Evolutionary conservation across 108 stramenopile genomes (phyloP), one percentile per base, ranked within the genome.

Genomic region (Aurantiochytrium sp.): DNA sequence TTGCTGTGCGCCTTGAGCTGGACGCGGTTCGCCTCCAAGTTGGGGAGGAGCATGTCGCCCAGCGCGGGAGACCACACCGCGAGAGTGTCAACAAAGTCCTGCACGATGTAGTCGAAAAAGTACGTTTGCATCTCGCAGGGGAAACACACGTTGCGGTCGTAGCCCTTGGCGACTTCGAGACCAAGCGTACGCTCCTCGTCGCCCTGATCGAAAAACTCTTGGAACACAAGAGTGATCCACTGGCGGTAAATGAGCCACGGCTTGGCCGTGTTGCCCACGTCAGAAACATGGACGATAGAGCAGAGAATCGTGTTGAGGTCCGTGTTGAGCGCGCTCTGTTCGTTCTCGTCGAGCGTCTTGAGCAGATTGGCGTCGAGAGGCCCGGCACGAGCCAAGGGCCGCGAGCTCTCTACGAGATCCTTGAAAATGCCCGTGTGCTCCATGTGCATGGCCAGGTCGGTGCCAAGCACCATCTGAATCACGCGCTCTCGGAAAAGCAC

Each of bases 191-290:
- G 51, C 72, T 92, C 91, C 42, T 60, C 60, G 53, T 92, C 91
- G 35, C 91, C 91, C 60, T 90, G 91, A 5, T 57, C 53, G 58
- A 60, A 92, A 43, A 92, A 92, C 88, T 92, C 91, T 44, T 71
- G 21, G 28, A 89, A 72, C 19, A 90, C 88, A n/a, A 88, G 72
- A 8, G 29, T 12, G 16, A 76, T 60, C 91, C 91, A 92, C 51
- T 90, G 43, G 14, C 28, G n/a, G 59, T 89, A 76, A 18, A 87
- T 18, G 29, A 8, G 18, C 43, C 45, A 58, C 35, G 35, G 45
- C 89, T 87, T 83, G 42, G 55, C 45, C 18, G 57, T 23, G 19
- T 92, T 90, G 4, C 87, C 45, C 5, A 92, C 87, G 47, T 92
- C 91, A 2, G 90, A 58, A 21, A 44, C 53, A 28, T 92, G 90